Percentiles rank a stretch among this genome's conserved stretches.
These are phyloP conservation scores for Pterothamnion heteromorphum DNA, from an alignment of 31 red algal genomes.

Conservation along the genomic window DNA sequence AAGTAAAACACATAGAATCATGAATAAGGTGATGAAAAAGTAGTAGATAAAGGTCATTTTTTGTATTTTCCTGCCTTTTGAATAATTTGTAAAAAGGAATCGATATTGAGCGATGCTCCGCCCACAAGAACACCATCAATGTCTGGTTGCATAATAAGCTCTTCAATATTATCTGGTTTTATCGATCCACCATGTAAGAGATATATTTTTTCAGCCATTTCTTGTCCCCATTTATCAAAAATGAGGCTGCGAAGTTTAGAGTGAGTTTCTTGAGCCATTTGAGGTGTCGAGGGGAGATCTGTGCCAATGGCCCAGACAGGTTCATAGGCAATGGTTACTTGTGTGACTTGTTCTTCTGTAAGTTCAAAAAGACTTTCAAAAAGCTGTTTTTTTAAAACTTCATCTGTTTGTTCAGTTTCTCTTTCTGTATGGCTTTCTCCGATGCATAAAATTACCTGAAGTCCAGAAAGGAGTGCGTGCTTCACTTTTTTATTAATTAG, in stretches of 20 bases:
- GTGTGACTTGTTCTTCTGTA: constrained; percentile 38
- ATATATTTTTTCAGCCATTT: constrained; percentile 49
- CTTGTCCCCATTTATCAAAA: constrained; percentile 17
- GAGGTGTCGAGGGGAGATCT: constrained; percentile 66
- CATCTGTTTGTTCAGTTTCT: constrained; percentile 56
- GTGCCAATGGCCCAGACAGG: constrained; percentile 89
- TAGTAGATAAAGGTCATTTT: too few relatives aligned
- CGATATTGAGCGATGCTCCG: constrained; percentile 65
- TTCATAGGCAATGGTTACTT: constrained; percentile 80
- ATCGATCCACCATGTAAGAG: constrained; percentile 80
- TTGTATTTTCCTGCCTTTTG: too few relatives aligned
- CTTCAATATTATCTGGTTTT: constrained; percentile 66
- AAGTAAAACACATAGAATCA: too few relatives aligned
- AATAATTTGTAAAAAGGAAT: constrained; percentile 7
- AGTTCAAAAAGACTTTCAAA: constrained; percentile 41
- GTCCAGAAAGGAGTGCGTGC: constrained; percentile 51
- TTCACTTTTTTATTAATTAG: constrained; percentile 57
- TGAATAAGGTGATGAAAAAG: too few relatives aligned
- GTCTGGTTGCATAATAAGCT: constrained; percentile 60
- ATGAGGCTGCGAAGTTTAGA: constrained; percentile 52
- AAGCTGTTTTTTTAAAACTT: constrained; percentile 62
- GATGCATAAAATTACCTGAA: constrained; percentile 65
- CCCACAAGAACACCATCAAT: constrained; percentile 84
- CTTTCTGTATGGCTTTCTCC: constrained; percentile 69
- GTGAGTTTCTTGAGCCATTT: constrained; percentile 75